phyloP scores from a whole-genome alignment of 441 rosid genomes.

The Pelargonium australe region DNA sequence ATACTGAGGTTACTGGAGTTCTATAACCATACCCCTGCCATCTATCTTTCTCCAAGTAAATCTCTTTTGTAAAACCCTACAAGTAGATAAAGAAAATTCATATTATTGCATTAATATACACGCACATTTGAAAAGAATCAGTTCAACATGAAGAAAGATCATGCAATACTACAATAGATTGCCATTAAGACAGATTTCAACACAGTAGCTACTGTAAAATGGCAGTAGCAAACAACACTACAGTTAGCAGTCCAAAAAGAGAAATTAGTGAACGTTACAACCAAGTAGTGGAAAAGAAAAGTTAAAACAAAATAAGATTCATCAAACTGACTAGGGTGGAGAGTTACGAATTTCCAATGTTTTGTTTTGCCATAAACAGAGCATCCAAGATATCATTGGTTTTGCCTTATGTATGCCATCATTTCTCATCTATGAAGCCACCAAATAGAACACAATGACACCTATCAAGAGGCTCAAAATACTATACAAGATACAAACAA shows the following conservation, averaged over 20 bases:
- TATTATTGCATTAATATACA: not conserved
- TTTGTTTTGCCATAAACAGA: not conserved
- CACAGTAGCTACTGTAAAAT: not conserved
- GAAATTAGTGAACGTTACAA: too few species aligned
- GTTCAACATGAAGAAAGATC: not conserved
- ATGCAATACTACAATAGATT: conserved; percentile 4
- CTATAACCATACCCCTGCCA: conserved; percentile 86
- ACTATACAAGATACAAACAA: too few species aligned
- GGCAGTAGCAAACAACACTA: not conserved
- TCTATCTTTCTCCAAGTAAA: conserved; percentile 88
- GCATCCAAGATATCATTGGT: too few species aligned
- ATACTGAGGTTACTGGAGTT: conserved; percentile 18
- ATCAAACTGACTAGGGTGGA: not conserved
- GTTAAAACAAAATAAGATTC: not conserved
- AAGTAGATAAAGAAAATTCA: conserved; percentile 18
- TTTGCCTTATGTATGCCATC: too few species aligned
- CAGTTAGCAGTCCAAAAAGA: not conserved
- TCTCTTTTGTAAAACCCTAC: conserved; percentile 98
- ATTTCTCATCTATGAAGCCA: too few species aligned
- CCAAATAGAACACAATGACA: too few species aligned
- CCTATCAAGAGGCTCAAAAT: too few species aligned
- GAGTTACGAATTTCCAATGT: not conserved
- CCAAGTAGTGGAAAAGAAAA: too few species aligned
- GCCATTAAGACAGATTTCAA: not conserved
- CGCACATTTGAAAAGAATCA: not conserved